Evolutionary conservation across 169 alveolate species (phyloP).

Genomic region (Neospora caninum): DNA sequence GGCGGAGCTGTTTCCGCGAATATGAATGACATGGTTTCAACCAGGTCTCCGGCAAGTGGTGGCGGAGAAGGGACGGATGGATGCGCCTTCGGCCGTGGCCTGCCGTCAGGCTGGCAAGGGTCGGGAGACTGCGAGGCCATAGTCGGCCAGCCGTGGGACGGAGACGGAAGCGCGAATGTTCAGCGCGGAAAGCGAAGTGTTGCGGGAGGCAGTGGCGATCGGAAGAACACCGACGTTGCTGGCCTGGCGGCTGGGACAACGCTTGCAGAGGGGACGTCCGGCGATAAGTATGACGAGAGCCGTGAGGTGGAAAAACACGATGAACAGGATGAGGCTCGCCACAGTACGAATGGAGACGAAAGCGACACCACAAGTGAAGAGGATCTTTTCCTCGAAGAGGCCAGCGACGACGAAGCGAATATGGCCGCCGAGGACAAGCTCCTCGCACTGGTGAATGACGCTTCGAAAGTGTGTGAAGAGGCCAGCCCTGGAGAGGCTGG

Average conservation of each 20-base stretch:
- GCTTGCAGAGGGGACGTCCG: background rate
- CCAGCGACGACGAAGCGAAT: background rate
- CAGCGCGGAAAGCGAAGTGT: background rate
- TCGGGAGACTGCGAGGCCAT: background rate
- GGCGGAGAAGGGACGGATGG: background rate
- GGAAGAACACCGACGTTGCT: background rate
- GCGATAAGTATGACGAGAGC: background rate
- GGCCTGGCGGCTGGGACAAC: background rate
- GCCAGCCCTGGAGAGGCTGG: background rate
- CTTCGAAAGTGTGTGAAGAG: background rate
- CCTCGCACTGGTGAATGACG: background rate
- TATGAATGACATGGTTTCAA: background rate
- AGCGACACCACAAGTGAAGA: background rate
- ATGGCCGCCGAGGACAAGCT: background rate
- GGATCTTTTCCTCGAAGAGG: background rate
- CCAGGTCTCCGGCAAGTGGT: background rate
- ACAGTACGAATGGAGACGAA: background rate
- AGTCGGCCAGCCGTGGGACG: background rate
- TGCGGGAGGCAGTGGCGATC: background rate
- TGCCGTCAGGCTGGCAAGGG: background rate
- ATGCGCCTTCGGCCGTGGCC: background rate
- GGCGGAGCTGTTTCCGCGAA: background rate
- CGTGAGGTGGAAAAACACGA: background rate
- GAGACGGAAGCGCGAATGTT: background rate
- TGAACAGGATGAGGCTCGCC: background rate